phyloP scores from a whole-genome alignment of 2,329 filamentous ascomycete genomes.

The Penicillium sp. region DNA sequence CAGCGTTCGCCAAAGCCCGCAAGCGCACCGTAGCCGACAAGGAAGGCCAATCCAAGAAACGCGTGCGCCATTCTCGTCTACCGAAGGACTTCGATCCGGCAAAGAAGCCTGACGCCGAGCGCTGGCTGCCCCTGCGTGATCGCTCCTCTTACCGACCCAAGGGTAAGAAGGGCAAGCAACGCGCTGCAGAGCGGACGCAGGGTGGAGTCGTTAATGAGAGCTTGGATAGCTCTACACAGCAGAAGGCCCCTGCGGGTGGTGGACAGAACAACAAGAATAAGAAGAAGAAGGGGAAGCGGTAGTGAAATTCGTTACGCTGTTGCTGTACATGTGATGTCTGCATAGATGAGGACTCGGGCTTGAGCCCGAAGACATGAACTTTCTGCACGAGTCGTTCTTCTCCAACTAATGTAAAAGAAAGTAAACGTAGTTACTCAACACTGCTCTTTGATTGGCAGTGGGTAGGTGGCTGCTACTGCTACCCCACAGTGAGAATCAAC shows the following conservation, averaged over 20 bases:
- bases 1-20: slow-evolving; percentile 39
- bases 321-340: slow-evolving; percentile 17
- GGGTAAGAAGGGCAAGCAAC: slow-evolving; percentile 89
- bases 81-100: slow-evolving; percentile 65
- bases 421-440: too few species aligned
- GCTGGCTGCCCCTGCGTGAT: slow-evolving; percentile 91
- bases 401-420: too few species aligned
- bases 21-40: slow-evolving; percentile 46
- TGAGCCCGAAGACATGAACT: neutral
- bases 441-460: too few species aligned
- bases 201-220: slow-evolving; percentile 80
- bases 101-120: slow-evolving; percentile 84
- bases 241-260: slow-evolving; percentile 38
- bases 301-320: slow-evolving; percentile 11
- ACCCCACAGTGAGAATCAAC: too few species aligned
- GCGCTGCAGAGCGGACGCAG: slow-evolving; percentile 77
- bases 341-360: slow-evolving; percentile 5
- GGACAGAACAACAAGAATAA: slow-evolving; percentile 49
- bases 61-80: slow-evolving; percentile 50
- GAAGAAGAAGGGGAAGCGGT: slow-evolving; percentile 57
- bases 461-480: too few species aligned
- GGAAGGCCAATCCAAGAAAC: slow-evolving; percentile 42
- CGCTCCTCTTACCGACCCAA: slow-evolving; percentile 87
- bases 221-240: slow-evolving; percentile 57
- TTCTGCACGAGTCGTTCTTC: neutral